These are phyloP conservation scores for Solanum bulbocastanum DNA, from an alignment of 257 asterid species.

Conservation along the genomic window DNA sequence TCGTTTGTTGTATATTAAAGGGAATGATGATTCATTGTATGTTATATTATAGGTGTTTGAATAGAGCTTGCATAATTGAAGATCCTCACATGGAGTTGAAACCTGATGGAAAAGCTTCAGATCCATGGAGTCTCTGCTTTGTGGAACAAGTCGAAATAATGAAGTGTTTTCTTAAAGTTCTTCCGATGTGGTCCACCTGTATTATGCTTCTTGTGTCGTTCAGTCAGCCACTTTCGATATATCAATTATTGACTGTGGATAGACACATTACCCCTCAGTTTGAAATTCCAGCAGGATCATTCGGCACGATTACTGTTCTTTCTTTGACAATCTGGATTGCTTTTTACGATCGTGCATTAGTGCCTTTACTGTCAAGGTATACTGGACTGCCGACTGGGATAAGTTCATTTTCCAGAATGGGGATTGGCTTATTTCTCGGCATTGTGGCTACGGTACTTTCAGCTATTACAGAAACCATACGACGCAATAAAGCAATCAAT, in stretches of 20 bases:
- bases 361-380: not conserved
- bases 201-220: not conserved
- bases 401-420: not conserved
- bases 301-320: not conserved
- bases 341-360: not conserved
- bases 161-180: not conserved
- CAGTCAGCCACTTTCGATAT: not conserved
- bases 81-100: slow-evolving; percentile 7
- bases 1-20: too few relatives aligned
- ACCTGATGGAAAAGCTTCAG: slow-evolving; percentile 6
- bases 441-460: not conserved
- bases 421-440: not conserved
- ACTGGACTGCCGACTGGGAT: not conserved
- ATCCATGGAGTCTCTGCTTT: slow-evolving; percentile 8
- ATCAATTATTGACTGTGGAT: not conserved
- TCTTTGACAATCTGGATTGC: slow-evolving; percentile 1
- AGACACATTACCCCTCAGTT: not conserved
- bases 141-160: slow-evolving; percentile 5
- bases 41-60: not conserved
- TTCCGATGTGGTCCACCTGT: slow-evolving; percentile 8
- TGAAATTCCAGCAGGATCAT: slow-evolving; percentile 17
- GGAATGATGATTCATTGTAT: too few relatives aligned
- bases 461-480: slow-evolving; percentile 1
- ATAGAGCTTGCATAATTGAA: slow-evolving; percentile 11
- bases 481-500: not conserved